Conservation (phyloP, 2,329 filamentous ascomycete genomes). For the Ceratocystis ficicola region DNA sequence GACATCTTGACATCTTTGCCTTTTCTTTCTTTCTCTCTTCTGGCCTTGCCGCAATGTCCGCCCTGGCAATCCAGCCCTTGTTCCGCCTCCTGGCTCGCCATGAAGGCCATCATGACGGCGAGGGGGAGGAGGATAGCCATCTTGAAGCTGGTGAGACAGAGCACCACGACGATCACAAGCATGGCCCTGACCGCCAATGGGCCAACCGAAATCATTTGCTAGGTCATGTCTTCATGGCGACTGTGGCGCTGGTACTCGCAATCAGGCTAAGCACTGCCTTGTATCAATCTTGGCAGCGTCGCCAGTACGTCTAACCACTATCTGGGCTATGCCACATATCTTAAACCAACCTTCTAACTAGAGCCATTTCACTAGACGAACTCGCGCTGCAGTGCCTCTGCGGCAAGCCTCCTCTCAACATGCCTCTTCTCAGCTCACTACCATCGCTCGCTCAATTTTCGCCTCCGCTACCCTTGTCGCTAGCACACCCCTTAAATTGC, state of each 20-base stretch:
- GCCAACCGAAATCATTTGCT: slow-evolving; percentile 20
- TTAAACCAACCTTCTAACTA: not conserved
- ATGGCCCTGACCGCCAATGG: slow-evolving; percentile 20
- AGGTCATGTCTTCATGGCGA: slow-evolving; percentile 14
- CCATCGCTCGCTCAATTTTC: slow-evolving; percentile 45
- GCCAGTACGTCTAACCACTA: slow-evolving; percentile 19
- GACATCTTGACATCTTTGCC: not conserved
- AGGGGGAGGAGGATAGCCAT: slow-evolving; percentile 12
- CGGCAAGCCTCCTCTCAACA: slow-evolving; percentile 39
- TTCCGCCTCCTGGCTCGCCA: slow-evolving; percentile 17
- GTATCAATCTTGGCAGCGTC: slow-evolving; percentile 14
- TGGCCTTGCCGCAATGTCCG: slow-evolving; percentile 4
- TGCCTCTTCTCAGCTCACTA: slow-evolving; percentile 35
- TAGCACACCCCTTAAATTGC: slow-evolving; percentile 41
- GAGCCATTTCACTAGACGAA: slow-evolving; percentile 32
- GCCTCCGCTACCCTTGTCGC: slow-evolving; percentile 47
- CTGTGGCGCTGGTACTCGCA: slow-evolving; percentile 11
- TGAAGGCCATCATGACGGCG: slow-evolving; percentile 19
- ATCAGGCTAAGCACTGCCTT: slow-evolving; percentile 4
- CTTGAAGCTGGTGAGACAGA: not conserved
- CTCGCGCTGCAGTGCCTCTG: slow-evolving; percentile 31
- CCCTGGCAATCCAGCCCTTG: not conserved
- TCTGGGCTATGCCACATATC: not conserved
- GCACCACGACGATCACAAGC: slow-evolving; percentile 8
- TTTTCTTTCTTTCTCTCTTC: not conserved